These are phyloP conservation scores for Edaphochlamys debaryana DNA, from an alignment of 139 green algal species.

Conservation along the genomic window DNA sequence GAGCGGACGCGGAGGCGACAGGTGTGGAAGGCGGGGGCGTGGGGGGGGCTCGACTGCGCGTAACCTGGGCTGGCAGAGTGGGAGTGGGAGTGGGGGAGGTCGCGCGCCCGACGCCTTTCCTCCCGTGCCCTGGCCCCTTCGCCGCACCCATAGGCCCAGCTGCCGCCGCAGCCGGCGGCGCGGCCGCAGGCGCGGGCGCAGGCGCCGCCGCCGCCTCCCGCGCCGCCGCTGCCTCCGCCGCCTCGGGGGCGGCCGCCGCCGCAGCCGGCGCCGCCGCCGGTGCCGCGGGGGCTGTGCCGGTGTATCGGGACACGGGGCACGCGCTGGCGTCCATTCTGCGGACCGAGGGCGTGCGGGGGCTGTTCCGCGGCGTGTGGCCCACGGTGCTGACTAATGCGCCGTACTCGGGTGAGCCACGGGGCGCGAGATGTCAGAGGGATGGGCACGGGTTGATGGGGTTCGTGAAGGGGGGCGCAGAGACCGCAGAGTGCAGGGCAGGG, in stretches of 20 bases:
- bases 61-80: no score
- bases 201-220: neutral
- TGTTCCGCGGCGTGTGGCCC: conserved; percentile 81
- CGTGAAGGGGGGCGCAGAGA: no score
- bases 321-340: conserved; percentile 69
- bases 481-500: no score
- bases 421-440: no score
- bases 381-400: conserved; percentile 91
- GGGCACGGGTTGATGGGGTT: neutral
- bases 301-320: conserved; percentile 73
- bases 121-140: no score
- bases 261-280: neutral
- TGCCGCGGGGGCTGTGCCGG: neutral
- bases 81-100: no score
- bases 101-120: no score
- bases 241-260: neutral
- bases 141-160: neutral
- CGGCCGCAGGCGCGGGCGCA: neutral
- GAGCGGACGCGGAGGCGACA: no score
- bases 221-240: neutral
- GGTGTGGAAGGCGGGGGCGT: no score
- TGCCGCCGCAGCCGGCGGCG: neutral
- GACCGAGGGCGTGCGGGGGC: conserved; percentile 66
- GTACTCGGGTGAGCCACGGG: conserved; percentile 78
- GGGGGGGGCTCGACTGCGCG: no score